Conservation (phyloP, 2,329 filamentous ascomycete genomes). For the Diaporthe destruens region DNA sequence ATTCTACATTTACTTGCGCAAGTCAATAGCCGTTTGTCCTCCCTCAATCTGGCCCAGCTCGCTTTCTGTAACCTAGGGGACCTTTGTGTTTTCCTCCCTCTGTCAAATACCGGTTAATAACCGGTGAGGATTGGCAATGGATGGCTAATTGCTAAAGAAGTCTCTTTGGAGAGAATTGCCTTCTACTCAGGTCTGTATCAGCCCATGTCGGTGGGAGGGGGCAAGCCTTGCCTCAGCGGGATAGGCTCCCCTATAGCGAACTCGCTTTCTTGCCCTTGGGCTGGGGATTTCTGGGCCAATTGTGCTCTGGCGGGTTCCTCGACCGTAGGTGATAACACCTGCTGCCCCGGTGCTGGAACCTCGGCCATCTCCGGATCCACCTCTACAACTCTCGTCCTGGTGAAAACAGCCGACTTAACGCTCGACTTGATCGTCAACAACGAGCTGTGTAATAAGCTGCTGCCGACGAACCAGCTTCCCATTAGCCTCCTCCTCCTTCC, state of each 20-base stretch:
- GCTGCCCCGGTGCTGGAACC: background rate
- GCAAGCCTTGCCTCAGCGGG: background rate
- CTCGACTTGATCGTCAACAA: slow-evolving; percentile 18
- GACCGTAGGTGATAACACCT: background rate
- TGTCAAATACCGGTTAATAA: background rate
- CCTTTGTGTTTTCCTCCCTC: background rate
- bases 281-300: background rate
- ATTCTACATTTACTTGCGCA: background rate
- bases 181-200: background rate
- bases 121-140: background rate
- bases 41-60: background rate
- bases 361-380: slow-evolving; percentile 12
- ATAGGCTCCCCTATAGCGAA: background rate
- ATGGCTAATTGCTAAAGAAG: background rate
- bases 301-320: background rate
- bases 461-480: slow-evolving; percentile 16
- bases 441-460: slow-evolving; percentile 15
- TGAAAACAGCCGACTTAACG: slow-evolving; percentile 4
- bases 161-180: background rate
- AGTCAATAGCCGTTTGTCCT: background rate
- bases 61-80: too few species aligned
- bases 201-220: too few species aligned
- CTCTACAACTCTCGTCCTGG: slow-evolving; percentile 11
- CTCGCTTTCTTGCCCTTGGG: background rate
- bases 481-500: background rate